Evolutionary conservation across 1,284 basidiomycete genomes (phyloP), one percentile per base, ranked within the genome.

Genomic region (Abortiporus biennis): DNA sequence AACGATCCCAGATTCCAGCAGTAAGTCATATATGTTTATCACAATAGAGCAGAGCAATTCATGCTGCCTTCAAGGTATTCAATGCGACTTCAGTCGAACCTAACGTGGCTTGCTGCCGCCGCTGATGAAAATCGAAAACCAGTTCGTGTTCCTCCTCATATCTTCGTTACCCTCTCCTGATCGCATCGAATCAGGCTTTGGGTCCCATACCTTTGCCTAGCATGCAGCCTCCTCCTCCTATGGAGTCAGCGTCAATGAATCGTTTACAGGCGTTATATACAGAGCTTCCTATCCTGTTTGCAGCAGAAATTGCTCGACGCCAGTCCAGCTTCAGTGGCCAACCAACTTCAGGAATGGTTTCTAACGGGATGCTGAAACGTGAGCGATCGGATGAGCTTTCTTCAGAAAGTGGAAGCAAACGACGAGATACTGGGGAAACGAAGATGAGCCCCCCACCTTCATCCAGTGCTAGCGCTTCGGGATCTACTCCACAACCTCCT

Each of bases 341-440:
- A 21, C n/a, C n/a, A n/a, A n/a, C n/a, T n/a, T n/a, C n/a, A n/a
- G n/a, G n/a, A n/a, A n/a, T n/a, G n/a, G 32, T 31, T 4, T 31
- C 40, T 9, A 58, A 52, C 32, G 49, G 57, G 17, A 47, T 54
- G 42, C 61, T 82, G 22, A 86, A 86, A 55, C 76, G 84, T 40
- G 78, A 78, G 34, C 67, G 82, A 21, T 59, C 73, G 6, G 79
- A 83, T 16, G 77, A 79, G 13, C 45, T 59, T 0, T 46, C 52
- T 8, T 40, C 47, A 6, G 57, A 56, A n/a, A 31, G 43, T 13
- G 59, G 67, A 45, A 76, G 70, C 53, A 85, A 86, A 57, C 71
- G 84, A n/a, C 70, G 76, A n/a, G 78, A 87, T 47, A 78, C 76
- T 1, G 84, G 83, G 23, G 81, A 85, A 49, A 64, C 61, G 30